phyloP scores from a whole-genome alignment of 2,329 filamentous ascomycete genomes.

The Sphaceloma murrayae region DNA sequence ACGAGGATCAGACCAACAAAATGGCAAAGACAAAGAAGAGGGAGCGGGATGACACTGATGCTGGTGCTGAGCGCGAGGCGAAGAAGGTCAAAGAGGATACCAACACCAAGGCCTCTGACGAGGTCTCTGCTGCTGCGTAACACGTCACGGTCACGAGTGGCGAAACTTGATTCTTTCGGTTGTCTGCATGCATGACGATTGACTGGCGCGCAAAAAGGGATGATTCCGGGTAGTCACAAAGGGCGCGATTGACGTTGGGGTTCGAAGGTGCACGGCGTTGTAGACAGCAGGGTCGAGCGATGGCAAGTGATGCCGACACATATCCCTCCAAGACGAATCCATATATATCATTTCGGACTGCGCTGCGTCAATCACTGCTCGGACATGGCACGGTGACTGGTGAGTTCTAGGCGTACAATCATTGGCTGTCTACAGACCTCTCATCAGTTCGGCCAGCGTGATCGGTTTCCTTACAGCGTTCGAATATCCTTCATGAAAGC shows the following conservation, averaged over 20 bases:
- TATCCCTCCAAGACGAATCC: too few relatives aligned
- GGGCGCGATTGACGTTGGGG: too few relatives aligned
- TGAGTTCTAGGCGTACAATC: too few relatives aligned
- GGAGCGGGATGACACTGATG: slow-evolving; percentile 31
- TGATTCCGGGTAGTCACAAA: not conserved
- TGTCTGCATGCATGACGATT: not conserved
- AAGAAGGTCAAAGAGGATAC: slow-evolving; percentile 43
- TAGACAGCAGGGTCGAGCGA: too few relatives aligned
- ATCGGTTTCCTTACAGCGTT: slow-evolving; percentile 89
- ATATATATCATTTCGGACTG: too few relatives aligned
- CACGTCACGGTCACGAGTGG: not conserved
- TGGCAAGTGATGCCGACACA: too few relatives aligned
- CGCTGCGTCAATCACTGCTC: too few relatives aligned
- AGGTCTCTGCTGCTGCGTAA: slow-evolving; percentile 8
- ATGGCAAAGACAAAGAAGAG: slow-evolving; percentile 33
- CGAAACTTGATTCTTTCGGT: slow-evolving; percentile 1
- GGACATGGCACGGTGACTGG: too few relatives aligned
- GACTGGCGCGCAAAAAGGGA: slow-evolving; percentile 7
- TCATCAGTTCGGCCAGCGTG: slow-evolving; percentile 67
- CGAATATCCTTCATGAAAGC: slow-evolving; percentile 79
- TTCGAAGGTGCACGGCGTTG: too few relatives aligned
- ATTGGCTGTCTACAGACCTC: slow-evolving; percentile 45
- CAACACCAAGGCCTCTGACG: slow-evolving; percentile 9
- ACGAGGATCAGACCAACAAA: slow-evolving; percentile 11
- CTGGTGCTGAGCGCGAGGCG: slow-evolving; percentile 31